A percentile compares a stretch with the other conserved stretches of the same genome.
Evolutionary conservation across 257 asterid species (phyloP).

Genomic region (Pogostemon cablin): DNA sequence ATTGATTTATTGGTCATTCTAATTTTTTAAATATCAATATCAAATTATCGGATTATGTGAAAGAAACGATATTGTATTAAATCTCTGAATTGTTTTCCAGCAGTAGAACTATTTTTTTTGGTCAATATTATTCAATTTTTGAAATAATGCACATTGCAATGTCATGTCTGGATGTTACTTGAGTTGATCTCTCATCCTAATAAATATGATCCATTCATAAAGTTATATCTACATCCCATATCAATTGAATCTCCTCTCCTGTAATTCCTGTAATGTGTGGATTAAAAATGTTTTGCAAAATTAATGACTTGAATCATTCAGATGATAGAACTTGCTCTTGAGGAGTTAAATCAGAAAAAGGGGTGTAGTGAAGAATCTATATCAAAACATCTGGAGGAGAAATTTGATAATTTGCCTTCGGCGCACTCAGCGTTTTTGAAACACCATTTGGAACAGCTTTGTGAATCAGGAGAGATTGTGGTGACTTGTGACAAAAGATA

Average conservation of each 20-base stretch:
- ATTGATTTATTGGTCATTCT: too few relatives aligned
- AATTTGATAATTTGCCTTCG: conserved; percentile 53
- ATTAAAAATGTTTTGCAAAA: too few relatives aligned
- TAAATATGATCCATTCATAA: not conserved
- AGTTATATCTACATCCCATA: too few relatives aligned
- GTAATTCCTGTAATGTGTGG: too few relatives aligned
- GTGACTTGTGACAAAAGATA: conserved; percentile 39
- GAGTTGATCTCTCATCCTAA: not conserved
- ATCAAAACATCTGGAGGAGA: conserved; percentile 45
- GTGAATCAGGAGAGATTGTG: conserved; percentile 44
- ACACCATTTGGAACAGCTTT: conserved; percentile 50
- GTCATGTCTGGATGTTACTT: not conserved
- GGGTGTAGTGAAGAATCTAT: conserved; percentile 62
- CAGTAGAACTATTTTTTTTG: too few relatives aligned
- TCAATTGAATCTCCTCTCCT: too few relatives aligned
- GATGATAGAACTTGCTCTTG: conserved; percentile 64
- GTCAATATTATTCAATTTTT: too few relatives aligned
- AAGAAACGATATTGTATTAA: too few relatives aligned
- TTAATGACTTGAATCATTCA: conserved; percentile 15
- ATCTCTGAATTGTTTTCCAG: too few relatives aligned
- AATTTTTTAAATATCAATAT: too few relatives aligned
- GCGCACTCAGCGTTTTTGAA: conserved; percentile 53
- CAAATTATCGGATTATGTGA: too few relatives aligned
- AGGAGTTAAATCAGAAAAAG: conserved; percentile 48
- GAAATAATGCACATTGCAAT: not conserved